phyloP scores from a whole-genome alignment of 2,329 filamentous ascomycete species.

The Trichoderma koningiopsis region DNA sequence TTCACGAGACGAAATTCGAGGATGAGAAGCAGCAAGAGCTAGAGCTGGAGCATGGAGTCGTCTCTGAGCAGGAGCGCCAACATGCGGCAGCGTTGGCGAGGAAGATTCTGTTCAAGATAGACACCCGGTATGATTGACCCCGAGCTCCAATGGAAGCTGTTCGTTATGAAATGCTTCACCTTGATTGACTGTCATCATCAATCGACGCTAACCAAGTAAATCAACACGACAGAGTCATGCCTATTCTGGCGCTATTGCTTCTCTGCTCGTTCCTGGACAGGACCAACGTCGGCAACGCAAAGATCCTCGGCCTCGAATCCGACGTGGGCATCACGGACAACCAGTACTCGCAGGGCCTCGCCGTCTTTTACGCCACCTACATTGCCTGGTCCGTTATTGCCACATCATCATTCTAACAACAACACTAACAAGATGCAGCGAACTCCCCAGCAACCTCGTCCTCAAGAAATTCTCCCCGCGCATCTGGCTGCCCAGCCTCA shows the following conservation, averaged over 20 bases:
- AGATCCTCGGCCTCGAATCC: constrained; percentile 62
- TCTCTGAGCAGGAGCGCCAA: constrained; percentile 24
- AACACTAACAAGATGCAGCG: constrained; percentile 43
- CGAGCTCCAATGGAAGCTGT: background rate
- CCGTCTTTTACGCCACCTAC: constrained; percentile 67
- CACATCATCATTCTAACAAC: background rate
- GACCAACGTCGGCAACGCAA: constrained; percentile 74
- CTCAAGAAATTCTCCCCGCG: constrained; percentile 62
- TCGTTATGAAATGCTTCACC: background rate
- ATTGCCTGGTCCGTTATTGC: constrained; percentile 52
- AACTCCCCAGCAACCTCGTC: constrained; percentile 65
- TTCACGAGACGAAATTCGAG: constrained; percentile 30
- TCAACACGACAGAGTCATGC: constrained; percentile 57
- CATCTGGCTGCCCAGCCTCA: constrained; percentile 61
- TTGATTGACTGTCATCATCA: background rate
- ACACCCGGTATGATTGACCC: constrained; percentile 30
- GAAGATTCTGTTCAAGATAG: constrained; percentile 36
- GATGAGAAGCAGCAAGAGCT: constrained; percentile 29
- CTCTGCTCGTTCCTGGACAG: constrained; percentile 67
- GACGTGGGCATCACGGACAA: constrained; percentile 60
- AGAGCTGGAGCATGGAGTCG: constrained; percentile 30
- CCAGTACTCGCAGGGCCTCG: constrained; percentile 66
- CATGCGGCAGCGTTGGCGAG: constrained; percentile 30
- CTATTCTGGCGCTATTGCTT: constrained; percentile 64
- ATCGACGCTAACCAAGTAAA: background rate